Evolutionary conservation across 2,329 filamentous ascomycete genomes (phyloP).

Genomic region (Cordyceps fumosorosea): DNA sequence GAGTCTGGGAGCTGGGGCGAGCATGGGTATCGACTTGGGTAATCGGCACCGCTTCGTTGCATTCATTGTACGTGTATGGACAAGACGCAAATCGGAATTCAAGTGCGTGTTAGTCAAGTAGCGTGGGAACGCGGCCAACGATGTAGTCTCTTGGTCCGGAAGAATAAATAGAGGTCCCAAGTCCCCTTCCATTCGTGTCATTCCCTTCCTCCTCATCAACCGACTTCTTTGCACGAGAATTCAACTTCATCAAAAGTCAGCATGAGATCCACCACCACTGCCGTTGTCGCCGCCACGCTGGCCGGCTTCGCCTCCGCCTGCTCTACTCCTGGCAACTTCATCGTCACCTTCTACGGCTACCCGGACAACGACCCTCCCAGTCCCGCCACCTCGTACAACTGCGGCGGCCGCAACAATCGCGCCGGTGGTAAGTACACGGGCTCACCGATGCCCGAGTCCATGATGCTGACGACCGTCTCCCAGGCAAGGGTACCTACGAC

Average conservation of each 20-base stretch:
- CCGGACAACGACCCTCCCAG: constrained; percentile 18
- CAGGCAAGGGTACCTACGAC: constrained; percentile 17
- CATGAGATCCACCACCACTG: constrained; percentile 17
- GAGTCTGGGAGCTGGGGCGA: neutral
- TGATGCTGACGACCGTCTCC: neutral
- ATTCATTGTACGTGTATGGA: neutral
- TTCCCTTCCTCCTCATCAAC: neutral
- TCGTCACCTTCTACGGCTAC: constrained; percentile 19
- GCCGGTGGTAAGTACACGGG: constrained; percentile 14
- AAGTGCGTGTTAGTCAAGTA: neutral
- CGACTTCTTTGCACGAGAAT: neutral
- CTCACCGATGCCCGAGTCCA: neutral
- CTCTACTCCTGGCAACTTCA: constrained; percentile 17
- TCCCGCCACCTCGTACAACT: constrained; percentile 16
- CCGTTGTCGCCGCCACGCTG: constrained; percentile 13
- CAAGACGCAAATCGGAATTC: neutral
- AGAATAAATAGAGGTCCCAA: constrained; percentile 1
- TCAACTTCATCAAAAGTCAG: neutral
- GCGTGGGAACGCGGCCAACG: neutral
- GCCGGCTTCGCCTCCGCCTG: constrained; percentile 16
- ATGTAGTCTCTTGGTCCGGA: neutral
- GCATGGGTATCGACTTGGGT: no score
- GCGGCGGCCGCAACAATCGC: constrained; percentile 16
- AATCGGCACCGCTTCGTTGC: neutral
- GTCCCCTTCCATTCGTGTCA: neutral